Evolutionary conservation across 306 rosid genomes (phyloP).

Genomic region (Hippophae tibetana): DNA sequence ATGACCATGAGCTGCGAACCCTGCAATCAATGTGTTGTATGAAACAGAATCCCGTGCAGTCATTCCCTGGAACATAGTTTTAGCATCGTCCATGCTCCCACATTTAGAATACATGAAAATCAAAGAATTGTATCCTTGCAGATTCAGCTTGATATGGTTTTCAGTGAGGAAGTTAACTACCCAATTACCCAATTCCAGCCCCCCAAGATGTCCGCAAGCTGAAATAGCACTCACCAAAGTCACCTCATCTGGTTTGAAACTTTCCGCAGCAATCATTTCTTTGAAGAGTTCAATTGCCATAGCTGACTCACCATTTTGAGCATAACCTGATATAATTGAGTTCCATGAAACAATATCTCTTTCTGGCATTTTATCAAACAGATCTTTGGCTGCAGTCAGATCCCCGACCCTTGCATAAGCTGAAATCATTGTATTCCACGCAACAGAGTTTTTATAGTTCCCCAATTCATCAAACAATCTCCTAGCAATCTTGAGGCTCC

Average conservation of each 20-base stretch:
- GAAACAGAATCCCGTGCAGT: constrained; percentile 44
- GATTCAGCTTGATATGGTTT: constrained; percentile 32
- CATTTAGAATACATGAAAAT: constrained; percentile 61
- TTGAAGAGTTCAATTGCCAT: constrained; percentile 46
- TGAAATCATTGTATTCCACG: constrained; percentile 66
- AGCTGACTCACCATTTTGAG: constrained; percentile 52
- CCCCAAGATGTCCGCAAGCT: constrained; percentile 68
- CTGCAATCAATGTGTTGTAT: constrained; percentile 53
- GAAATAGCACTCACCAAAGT: constrained; percentile 59
- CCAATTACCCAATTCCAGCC: constrained; percentile 52
- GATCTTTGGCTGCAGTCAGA: constrained; percentile 34
- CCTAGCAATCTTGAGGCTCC: constrained; percentile 42
- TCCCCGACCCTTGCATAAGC: constrained; percentile 54
- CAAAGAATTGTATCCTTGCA: constrained; percentile 49
- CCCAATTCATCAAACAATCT: constrained; percentile 42
- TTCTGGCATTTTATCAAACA: constrained; percentile 52
- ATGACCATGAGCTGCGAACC: constrained; percentile 54
- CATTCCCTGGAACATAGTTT: constrained; percentile 42
- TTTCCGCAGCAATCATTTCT: constrained; percentile 31
- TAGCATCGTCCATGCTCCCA: constrained; percentile 47
- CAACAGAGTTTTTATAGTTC: constrained; percentile 26
- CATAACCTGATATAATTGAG: constrained; percentile 57
- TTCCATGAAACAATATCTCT: constrained; percentile 56
- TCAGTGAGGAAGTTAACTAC: constrained; percentile 30
- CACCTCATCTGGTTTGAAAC: constrained; percentile 51